phyloP scores from a whole-genome alignment of 345 rosid species.

The Psidium guajava region DNA sequence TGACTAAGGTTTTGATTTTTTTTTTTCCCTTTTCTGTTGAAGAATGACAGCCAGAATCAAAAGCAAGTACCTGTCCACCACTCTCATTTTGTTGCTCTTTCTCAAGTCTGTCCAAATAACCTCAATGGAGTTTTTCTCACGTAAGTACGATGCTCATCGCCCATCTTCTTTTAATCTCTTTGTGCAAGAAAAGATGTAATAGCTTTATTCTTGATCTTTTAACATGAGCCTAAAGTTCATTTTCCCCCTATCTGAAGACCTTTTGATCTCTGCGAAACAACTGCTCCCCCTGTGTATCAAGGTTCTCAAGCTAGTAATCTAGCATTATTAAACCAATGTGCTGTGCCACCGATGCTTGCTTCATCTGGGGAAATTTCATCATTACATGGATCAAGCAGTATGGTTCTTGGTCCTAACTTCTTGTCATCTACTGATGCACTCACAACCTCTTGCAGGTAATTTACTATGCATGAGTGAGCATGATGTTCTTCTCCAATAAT shows the following conservation, averaged over 20 bases:
- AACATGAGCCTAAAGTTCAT: neutral
- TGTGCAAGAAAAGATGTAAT: neutral
- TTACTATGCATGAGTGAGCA: neutral
- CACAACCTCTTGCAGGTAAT: slow-evolving; percentile 45
- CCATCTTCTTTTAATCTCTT: neutral
- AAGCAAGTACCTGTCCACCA: slow-evolving; percentile 71
- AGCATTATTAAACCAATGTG: slow-evolving; percentile 51
- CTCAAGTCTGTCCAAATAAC: slow-evolving; percentile 83
- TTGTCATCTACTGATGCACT: slow-evolving; percentile 47
- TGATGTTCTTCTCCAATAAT: neutral
- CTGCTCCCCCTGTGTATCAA: slow-evolving; percentile 42
- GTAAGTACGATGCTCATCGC: slow-evolving; percentile 31
- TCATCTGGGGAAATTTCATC: slow-evolving; percentile 56
- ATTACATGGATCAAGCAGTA: slow-evolving; percentile 50
- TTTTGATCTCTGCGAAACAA: slow-evolving; percentile 73
- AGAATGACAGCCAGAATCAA: slow-evolving; percentile 67
- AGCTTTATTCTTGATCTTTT: neutral
- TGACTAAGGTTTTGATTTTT: neutral
- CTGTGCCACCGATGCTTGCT: slow-evolving; percentile 50
- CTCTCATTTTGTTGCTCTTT: slow-evolving; percentile 70
- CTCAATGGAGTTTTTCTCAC: slow-evolving; percentile 55
- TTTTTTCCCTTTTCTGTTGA: neutral
- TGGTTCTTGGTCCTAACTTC: slow-evolving; percentile 41
- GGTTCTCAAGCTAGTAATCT: slow-evolving; percentile 47
- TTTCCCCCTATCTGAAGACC: slow-evolving; percentile 48